Evolutionary conservation across 805 yeast genomes (phyloP).

Genomic region (Pichia rugopelliculosa): DNA sequence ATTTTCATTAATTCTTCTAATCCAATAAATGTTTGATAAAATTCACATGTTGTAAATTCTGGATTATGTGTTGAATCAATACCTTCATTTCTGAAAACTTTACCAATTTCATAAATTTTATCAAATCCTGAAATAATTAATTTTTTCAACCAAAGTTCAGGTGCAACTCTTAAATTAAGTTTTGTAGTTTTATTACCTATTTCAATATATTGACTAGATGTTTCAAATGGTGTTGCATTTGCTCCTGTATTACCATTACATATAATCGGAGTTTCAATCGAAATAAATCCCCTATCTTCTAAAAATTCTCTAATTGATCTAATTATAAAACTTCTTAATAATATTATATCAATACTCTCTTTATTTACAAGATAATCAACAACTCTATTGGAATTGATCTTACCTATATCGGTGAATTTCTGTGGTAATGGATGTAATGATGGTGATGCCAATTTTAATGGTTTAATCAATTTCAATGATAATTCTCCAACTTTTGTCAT

Average conservation of each 20-base stretch:
- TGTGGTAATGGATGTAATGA: conserved; percentile 68
- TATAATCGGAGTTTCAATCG: conserved; percentile 85
- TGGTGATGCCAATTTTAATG: conserved; percentile 54
- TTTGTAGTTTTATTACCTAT: conserved; percentile 20
- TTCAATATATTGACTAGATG: conserved; percentile 34
- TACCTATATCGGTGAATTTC: conserved; percentile 43
- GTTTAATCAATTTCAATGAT: conserved; percentile 51
- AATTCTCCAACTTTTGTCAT: conserved; percentile 72
- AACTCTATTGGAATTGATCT: conserved; percentile 61
- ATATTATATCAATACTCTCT: conserved; percentile 37
- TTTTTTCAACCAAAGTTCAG: conserved; percentile 89
- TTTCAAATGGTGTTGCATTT: conserved; percentile 77
- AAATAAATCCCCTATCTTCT: conserved; percentile 49
- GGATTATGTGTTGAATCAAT: conserved; percentile 91
- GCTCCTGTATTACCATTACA: conserved; percentile 74
- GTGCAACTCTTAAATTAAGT: conserved; percentile 78
- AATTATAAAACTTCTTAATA: conserved; percentile 49
- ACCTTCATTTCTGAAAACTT: conserved; percentile 85
- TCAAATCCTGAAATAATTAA: conserved; percentile 81
- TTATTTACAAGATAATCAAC: conserved; percentile 63
- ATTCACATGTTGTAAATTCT: conserved; percentile 86
- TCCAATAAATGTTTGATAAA: conserved; percentile 66
- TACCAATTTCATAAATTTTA: conserved; percentile 79
- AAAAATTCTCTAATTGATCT: conserved; percentile 52
- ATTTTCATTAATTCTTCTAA: conserved; percentile 58